Evolutionary conservation across 2,329 filamentous ascomycete species (phyloP), one percentile per base, ranked within the genome.

Genomic region (Fusarium torreyae): DNA sequence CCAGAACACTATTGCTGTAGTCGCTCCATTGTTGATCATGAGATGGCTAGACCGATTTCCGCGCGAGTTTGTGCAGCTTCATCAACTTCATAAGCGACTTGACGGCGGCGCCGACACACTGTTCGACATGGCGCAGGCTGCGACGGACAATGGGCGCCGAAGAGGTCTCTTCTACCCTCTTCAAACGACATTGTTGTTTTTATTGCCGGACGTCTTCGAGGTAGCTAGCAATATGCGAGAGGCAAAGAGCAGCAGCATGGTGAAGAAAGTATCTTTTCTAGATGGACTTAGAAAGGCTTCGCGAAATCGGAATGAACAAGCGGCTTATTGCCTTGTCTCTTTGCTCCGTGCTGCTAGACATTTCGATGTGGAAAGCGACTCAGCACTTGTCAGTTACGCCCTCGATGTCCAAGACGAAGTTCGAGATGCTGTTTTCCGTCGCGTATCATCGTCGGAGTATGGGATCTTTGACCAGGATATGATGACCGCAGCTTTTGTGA

Each of bases 371-470:
- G 87, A 91, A 63, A 88, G 85, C 72, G 90, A 92, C 71, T 86
- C 87, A 13, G 87, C 87, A 4, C 81, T 91, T 59, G 83, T 91
- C 62, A 91, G 89, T 75, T 92, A 90, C 75, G 89, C 89, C 39
- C 82, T 91, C 77, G 90, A 92, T 75, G 87, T 92, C 10, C 89
- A 92, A 72, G 88, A 91, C 71, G 90, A 92, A 76, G 85, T 92
- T 46, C 84, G 85, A 46, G 89, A 91, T 72, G 88, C 88, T 46
- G 86, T 91, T 6, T 91, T 92, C 71, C 85, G 86, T 57, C 85
- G 84, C 34, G 80, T 84, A 45, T 77, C 83, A 4, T 77, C 82
- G 2, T 81, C 81, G 13, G 75, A 81, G 39, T 85, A 89, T 26
- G 76, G 80, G 24, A 77, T 82, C 31, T 88, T 91, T 68, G 89